These are phyloP conservation scores for Amoebophrya sp. DNA, from an alignment of 169 alveolate genomes.

Conservation along the genomic window DNA sequence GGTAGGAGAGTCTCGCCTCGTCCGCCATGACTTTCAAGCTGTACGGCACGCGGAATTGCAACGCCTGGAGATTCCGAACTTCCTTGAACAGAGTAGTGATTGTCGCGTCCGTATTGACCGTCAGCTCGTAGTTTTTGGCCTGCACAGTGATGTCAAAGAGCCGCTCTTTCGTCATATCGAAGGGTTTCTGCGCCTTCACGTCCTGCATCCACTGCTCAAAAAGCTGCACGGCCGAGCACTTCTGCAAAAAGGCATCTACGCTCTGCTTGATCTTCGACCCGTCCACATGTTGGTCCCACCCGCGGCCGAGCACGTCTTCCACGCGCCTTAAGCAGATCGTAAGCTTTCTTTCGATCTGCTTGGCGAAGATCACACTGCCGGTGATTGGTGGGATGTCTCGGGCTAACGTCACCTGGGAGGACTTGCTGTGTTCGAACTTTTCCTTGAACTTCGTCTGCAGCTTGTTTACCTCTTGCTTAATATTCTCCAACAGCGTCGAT, in stretches of 20 bases:
- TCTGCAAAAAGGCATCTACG: slow-evolving; percentile 78
- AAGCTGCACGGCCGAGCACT: slow-evolving; percentile 57
- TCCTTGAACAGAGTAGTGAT: slow-evolving; percentile 48
- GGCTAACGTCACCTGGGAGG: slow-evolving; percentile 69
- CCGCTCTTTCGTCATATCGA: slow-evolving; percentile 42
- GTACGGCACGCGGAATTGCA: slow-evolving; percentile 70
- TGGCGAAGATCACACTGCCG: slow-evolving; percentile 87
- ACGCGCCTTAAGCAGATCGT: slow-evolving; percentile 68
- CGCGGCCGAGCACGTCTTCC: slow-evolving; percentile 79
- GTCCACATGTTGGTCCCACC: slow-evolving; percentile 84
- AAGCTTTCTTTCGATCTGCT: slow-evolving; percentile 70
- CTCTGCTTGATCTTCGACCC: slow-evolving; percentile 82
- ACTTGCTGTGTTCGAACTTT: slow-evolving; percentile 73
- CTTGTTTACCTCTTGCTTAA: slow-evolving; percentile 69
- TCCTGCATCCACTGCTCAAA: slow-evolving; percentile 68
- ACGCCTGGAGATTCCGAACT: slow-evolving; percentile 60
- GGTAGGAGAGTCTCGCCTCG: slow-evolving; percentile 77
- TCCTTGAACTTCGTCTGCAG: slow-evolving; percentile 75
- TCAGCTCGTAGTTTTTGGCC: slow-evolving; percentile 50
- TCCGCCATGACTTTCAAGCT: slow-evolving; percentile 73
- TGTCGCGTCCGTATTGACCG: slow-evolving; percentile 59
- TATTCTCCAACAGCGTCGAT: slow-evolving; percentile 66
- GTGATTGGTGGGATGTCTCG: slow-evolving; percentile 89
- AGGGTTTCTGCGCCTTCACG: slow-evolving; percentile 52
- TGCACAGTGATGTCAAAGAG: slow-evolving; percentile 35